Conservation (phyloP, 352 stramenopile genomes). For the Sclerospora graminicola region DNA sequence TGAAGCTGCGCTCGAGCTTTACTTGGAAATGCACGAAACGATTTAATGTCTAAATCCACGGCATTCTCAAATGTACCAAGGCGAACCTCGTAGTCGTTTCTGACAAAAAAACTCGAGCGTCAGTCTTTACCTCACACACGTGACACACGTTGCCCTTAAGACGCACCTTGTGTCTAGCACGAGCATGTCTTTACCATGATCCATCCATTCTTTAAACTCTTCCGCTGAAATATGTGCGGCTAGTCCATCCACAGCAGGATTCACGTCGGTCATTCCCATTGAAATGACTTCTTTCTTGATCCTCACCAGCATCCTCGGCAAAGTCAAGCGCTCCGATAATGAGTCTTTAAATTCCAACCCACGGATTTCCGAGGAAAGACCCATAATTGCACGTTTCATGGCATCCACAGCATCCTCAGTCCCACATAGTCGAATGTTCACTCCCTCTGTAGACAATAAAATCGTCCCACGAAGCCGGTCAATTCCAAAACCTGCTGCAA, state of each 20-base stretch:
- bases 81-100: conserved; percentile 71
- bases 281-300: conserved; percentile 75
- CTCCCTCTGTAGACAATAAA: conserved; percentile 46
- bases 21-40: conserved; percentile 49
- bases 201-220: conserved; percentile 62
- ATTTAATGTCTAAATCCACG: conserved; percentile 58
- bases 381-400: conserved; percentile 39
- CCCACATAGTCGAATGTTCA: conserved; percentile 61
- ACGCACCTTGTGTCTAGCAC: conserved; percentile 51
- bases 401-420: conserved; percentile 22
- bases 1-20: conserved; percentile 29
- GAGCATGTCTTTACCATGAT: conserved; percentile 54
- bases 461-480: conserved; percentile 51
- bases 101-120: conserved; percentile 10
- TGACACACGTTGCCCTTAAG: not conserved
- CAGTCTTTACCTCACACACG: not conserved
- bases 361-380: conserved; percentile 26
- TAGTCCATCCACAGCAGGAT: conserved; percentile 35
- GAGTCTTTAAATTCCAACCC: conserved; percentile 63
- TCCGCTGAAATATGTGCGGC: conserved; percentile 45
- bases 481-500: conserved; percentile 15
- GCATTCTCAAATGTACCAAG: conserved; percentile 66
- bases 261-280: conserved; percentile 39
- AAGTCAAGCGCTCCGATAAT: conserved; percentile 34
- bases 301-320: conserved; percentile 62